Base-by-base conservation (phyloP, 495 filamentous ascomycete genomes). In the Aspergillus sparsus region DNA sequence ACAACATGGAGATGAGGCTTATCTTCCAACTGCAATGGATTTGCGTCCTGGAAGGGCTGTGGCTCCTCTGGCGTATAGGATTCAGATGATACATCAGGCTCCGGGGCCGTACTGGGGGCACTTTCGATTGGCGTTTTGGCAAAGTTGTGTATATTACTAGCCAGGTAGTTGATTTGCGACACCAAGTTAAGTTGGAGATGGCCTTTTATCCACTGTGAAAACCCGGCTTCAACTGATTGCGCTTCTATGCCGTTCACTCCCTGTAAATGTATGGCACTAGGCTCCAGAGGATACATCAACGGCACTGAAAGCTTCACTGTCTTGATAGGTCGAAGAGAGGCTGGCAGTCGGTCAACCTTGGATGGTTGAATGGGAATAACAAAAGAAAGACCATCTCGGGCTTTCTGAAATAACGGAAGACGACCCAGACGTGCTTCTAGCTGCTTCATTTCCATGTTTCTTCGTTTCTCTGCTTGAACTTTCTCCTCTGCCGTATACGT, bases 361-460 rank as follows among this genome's bases (percentile, higher is more conserved):
- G 80, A 79, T 7, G 89, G 86, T 55, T 91, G 85, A 3, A 97
- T 74, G 2, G 91, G 90, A 51, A 96, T 69, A 0, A 84, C 85
- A 66, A 86, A 96, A 7, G 82, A 81, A 39, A 86, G 72, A 12
- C 88, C 88, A 74, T 95, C 88, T 42, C 79, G 71, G 12, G 87
- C 86, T 62, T 87, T 93, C 27, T 84, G 80, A 67, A 89, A 97
- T 31, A 83, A 65, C 2, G 86, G 83, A 21, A 87, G 66, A 62
- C 87, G 77, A 32, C 87, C 83, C 74, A 96, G 83, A n/a, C 92
- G 82, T 16, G 90, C 84, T 71, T 95, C 90, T 0, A 96, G 80
- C 60, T 92, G 90, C 36, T 85, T 81, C 36, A 80, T 85, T 67
- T 94, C 90, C 49, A 76, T 68, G 10, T 84, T 78, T 51, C 91